phyloP scores from a whole-genome alignment of 2,329 filamentous ascomycete species.

The Helotiales sp. region DNA sequence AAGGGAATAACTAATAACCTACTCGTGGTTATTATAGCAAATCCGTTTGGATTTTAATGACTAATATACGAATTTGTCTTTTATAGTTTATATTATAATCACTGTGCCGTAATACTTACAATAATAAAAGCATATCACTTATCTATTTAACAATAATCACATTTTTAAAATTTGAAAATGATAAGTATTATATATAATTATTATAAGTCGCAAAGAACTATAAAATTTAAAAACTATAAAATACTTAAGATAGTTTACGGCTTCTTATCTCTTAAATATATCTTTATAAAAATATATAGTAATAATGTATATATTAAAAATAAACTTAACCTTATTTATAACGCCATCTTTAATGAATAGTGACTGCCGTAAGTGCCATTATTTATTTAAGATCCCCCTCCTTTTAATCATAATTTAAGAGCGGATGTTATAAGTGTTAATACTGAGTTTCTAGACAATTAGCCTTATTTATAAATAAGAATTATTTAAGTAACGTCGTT shows the following conservation, averaged over 20 bases:
- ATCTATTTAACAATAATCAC: too few relatives aligned
- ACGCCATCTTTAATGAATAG: slow-evolving; percentile 11
- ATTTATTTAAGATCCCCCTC: slow-evolving; percentile 10
- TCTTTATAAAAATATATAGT: too few relatives aligned
- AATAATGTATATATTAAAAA: neutral
- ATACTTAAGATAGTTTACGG: too few relatives aligned
- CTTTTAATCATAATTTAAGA: slow-evolving; percentile 13
- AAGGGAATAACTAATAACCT: neutral
- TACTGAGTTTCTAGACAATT: neutral
- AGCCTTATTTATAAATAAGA: neutral
- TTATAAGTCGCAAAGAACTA: neutral
- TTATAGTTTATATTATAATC: too few relatives aligned
- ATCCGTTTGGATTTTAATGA: too few relatives aligned
- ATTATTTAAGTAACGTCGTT: slow-evolving; percentile 12
- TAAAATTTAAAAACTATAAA: too few relatives aligned
- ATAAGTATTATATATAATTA: neutral
- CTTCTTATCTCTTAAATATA: too few relatives aligned
- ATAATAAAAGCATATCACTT: too few relatives aligned
- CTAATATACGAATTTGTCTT: too few relatives aligned
- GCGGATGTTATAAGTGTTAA: slow-evolving; percentile 6
- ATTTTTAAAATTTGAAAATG: too few relatives aligned
- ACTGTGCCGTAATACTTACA: too few relatives aligned
- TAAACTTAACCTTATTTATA: slow-evolving; percentile 5
- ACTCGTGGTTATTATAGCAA: too few relatives aligned
- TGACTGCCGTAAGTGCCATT: slow-evolving; percentile 10